A percentile compares a stretch with the other conserved stretches of the same genome.
These are phyloP conservation scores for Boletus fagicola DNA, from an alignment of 768 basidiomycete species.

Conservation along the genomic window DNA sequence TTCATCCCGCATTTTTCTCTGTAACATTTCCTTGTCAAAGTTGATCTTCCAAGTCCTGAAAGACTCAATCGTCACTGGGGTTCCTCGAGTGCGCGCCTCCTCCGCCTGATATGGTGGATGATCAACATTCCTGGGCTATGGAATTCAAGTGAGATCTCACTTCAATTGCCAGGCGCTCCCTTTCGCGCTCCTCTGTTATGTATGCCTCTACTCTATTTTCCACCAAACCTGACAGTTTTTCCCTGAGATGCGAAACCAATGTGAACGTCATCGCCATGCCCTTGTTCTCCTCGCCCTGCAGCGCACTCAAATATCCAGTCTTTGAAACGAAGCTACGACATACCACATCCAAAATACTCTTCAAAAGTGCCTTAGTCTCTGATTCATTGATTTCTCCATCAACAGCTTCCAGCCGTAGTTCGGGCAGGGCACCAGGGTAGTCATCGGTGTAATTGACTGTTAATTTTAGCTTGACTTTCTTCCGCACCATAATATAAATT, in stretches of 20 bases:
- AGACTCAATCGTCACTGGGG: conserved; percentile 80
- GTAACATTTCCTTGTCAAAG: conserved; percentile 69
- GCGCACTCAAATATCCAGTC: not conserved
- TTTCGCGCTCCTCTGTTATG: conserved; percentile 65
- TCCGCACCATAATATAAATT: conserved; percentile 13
- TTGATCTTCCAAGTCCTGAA: conserved; percentile 80
- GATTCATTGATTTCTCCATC: conserved; percentile 64
- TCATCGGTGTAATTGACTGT: conserved; percentile 72
- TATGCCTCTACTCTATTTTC: conserved; percentile 54
- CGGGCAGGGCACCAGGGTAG: conserved; percentile 85
- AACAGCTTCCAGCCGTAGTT: conserved; percentile 60
- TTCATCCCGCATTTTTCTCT: conserved; percentile 64
- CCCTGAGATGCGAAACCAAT: conserved; percentile 79
- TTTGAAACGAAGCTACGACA: conserved; percentile 22
- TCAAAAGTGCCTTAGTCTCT: conserved; percentile 54
- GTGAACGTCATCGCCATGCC: conserved; percentile 99
- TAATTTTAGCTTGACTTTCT: conserved; percentile 72
- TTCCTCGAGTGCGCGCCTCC: conserved; percentile 84
- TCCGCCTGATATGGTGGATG: conserved; percentile 59
- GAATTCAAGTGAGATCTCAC: conserved; percentile 37
- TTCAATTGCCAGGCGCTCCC: conserved; percentile 72
- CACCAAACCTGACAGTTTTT: conserved; percentile 66
- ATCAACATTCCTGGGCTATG: not conserved
- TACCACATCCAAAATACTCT: conserved; percentile 57
- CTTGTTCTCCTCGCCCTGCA: conserved; percentile 77